Conservation (phyloP, 495 filamentous ascomycete genomes). For the Penicillium bialowiezense region DNA sequence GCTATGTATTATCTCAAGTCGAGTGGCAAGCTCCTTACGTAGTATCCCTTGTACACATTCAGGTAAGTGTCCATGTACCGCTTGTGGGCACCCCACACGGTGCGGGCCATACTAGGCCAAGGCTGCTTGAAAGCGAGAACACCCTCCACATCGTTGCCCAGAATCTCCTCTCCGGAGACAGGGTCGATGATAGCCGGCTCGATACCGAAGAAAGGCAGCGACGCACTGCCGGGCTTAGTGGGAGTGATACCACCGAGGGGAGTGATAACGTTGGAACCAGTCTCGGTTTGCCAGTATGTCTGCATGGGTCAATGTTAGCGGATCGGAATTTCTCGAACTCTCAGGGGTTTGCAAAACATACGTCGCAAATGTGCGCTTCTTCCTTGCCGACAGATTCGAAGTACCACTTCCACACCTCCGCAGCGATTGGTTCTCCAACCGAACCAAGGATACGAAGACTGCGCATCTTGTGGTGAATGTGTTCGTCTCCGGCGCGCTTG, state of each 20-base stretch:
- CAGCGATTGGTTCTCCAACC: conserved; percentile 98
- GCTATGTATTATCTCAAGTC: conserved; percentile 21
- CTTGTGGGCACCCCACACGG: conserved; percentile 97
- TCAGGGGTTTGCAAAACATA: conserved; percentile 51
- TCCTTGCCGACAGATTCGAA: conserved; percentile 93
- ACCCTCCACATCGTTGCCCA: conserved; percentile 96
- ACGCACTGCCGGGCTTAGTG: conserved; percentile 56
- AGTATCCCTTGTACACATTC: conserved; percentile 97
- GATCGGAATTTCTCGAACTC: not conserved
- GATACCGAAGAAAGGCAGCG: conserved; percentile 87
- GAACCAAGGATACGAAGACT: conserved; percentile 86
- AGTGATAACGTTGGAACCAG: conserved; percentile 83
- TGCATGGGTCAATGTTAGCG: conserved; percentile 31
- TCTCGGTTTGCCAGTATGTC: conserved; percentile 99
- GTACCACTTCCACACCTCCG: conserved; percentile 99
- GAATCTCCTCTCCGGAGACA: conserved; percentile 88
- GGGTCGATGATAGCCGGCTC: conserved; percentile 98
- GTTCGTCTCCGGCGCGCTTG: conserved; percentile 91
- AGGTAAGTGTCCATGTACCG: conserved; percentile 98
- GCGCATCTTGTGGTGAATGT: conserved; percentile 86
- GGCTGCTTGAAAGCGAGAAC: conserved; percentile 97
- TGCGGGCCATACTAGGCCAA: conserved; percentile 98
- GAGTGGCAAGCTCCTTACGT: conserved; percentile 57
- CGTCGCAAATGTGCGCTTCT: conserved; percentile 90
- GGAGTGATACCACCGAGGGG: conserved; percentile 55